Evolutionary conservation across 805 yeast genomes (phyloP), one percentile per base, ranked within the genome.

Genomic region (Candida caryicola): DNA sequence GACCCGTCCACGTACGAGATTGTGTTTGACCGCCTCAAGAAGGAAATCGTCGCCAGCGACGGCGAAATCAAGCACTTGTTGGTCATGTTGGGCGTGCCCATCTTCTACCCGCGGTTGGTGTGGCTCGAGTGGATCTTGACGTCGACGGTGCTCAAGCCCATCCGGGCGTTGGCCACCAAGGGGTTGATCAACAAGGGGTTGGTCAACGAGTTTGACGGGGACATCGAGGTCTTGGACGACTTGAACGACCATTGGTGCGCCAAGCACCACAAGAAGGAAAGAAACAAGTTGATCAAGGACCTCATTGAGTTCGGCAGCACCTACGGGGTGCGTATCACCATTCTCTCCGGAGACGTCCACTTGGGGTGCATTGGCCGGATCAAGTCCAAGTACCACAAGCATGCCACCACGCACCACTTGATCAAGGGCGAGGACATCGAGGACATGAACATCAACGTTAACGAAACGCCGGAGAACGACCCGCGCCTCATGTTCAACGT

Each of bases 241-340:
- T 71, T 93, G 60, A 82, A 89, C 55, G 99, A 91, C 58, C 98
- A 91, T 64, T 91, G 99, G 99, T 89, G 97, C 59, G 82, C 96
- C 3, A 73, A 73, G 42, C 76, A 82, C 57, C 99, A 91, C 64
- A 93, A 91, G 59, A 61, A 62, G 34, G 99, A 91, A 63, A 76
- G 99, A 44, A 91, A 91, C 60, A 55, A 58, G 47, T 69, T 91
- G 28, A 64, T 90, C 45, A 71, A 69, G 28, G 67, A 68, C 44
- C 66, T 91, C 32, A 79, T 81, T 45, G 75, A 75, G 31, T 79
- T 89, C 51, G 88, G 91, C 3, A 73, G 84, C 23, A 50, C 62
- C 21, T 58, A 73, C 46, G 82, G 82, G 3, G 78, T 84, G 3
- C 73, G 99, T 49, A 62, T 93, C 41, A 88, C 98, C 5, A 83